These are phyloP conservation scores for Solanum hybrid DNA, from an alignment of 305 asterid species.

Conservation along the genomic window DNA sequence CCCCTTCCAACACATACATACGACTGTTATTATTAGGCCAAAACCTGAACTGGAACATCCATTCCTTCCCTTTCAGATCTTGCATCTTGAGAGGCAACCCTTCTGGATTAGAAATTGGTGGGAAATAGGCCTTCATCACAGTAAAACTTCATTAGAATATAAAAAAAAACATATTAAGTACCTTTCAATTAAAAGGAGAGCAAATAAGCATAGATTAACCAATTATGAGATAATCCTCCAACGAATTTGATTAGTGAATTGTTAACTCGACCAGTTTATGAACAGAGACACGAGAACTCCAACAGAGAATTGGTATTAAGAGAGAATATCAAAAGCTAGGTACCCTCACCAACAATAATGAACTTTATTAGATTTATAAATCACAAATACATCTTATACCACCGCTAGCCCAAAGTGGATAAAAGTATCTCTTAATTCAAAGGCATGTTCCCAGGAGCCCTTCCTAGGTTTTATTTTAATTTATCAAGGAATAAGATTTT, in stretches of 20 bases:
- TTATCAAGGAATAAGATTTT: neutral
- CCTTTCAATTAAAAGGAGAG: neutral
- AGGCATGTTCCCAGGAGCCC: neutral
- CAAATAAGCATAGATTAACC: neutral
- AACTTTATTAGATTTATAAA: neutral
- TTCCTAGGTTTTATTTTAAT: neutral
- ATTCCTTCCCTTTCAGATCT: constrained; percentile 80
- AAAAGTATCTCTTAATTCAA: neutral
- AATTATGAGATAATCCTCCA: neutral
- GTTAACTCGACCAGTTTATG: neutral
- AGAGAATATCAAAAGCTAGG: neutral
- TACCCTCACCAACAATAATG: neutral
- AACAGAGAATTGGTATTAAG: neutral
- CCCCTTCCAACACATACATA: constrained; percentile 98
- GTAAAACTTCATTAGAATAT: constrained; percentile 13
- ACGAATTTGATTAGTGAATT: neutral
- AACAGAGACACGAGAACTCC: neutral
- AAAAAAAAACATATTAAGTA: neutral
- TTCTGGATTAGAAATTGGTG: constrained; percentile 79
- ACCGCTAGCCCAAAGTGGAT: neutral
- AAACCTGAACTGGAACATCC: constrained; percentile 94
- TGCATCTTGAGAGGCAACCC: constrained; percentile 72
- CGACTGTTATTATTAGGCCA: constrained; percentile 99
- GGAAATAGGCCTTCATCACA: constrained; percentile 71
- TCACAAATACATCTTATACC: neutral